phyloP scores from a whole-genome alignment of 176 grass and related monocot species.

The Carex kokanica region DNA sequence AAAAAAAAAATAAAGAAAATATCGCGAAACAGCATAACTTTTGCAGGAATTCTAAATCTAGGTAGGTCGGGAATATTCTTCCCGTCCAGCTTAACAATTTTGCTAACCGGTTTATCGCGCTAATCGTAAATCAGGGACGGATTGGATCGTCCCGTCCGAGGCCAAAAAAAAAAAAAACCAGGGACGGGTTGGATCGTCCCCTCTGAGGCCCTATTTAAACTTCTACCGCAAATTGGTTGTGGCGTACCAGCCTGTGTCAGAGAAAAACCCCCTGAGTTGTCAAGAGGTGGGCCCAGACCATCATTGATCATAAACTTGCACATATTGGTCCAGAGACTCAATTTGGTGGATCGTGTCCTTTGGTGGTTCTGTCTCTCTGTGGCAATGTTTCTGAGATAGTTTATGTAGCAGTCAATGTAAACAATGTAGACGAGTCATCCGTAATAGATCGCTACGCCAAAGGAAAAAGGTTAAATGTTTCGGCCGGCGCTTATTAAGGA shows the following conservation, averaged over 20 bases:
- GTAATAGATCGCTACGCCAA: neutral
- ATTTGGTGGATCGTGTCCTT: slow-evolving; percentile 21
- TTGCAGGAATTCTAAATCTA: no score
- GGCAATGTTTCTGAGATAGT: neutral
- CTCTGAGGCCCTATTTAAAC: no score
- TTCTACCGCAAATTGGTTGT: slow-evolving; percentile 95
- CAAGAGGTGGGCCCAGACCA: slow-evolving; percentile 71
- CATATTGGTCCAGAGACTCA: slow-evolving; percentile 94
- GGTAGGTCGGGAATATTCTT: no score
- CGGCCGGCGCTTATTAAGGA: no score
- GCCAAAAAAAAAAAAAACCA: no score
- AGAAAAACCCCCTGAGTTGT: slow-evolving; percentile 77
- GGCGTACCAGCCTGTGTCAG: slow-evolving; percentile 77
- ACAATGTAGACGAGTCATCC: neutral
- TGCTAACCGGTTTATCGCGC: no score
- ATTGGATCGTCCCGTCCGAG: no score
- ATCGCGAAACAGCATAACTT: no score
- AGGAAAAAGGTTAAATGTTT: neutral
- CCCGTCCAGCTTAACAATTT: no score
- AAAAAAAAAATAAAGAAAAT: no score
- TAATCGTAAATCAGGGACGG: no score
- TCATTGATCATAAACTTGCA: slow-evolving; percentile 92
- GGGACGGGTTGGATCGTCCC: no score
- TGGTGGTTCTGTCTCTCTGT: neutral
- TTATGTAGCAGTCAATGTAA: neutral